Conservation (phyloP, 2,329 filamentous ascomycete genomes). For the Hirsutella thompsonii region DNA sequence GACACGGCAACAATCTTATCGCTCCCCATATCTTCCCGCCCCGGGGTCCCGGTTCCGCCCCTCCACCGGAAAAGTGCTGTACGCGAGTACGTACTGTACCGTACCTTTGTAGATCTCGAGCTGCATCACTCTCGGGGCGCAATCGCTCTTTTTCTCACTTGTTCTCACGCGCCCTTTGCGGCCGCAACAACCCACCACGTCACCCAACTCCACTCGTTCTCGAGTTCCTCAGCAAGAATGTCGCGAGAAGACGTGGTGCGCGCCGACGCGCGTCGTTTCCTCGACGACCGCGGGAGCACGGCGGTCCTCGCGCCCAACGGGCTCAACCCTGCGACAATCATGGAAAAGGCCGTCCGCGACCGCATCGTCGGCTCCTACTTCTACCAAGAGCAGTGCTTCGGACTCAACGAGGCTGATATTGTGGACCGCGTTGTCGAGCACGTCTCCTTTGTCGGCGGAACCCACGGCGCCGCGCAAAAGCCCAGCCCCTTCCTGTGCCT, state of each 20-base stretch:
- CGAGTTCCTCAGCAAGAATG: background rate
- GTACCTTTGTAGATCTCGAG: no score
- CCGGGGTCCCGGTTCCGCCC: no score
- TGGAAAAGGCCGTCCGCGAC: constrained; percentile 92
- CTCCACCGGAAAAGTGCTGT: no score
- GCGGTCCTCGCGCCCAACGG: constrained; percentile 69
- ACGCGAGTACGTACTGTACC: no score
- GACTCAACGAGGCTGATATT: constrained; percentile 70
- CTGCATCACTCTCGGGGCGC: no score
- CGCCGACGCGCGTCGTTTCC: constrained; percentile 69
- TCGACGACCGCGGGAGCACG: constrained; percentile 79
- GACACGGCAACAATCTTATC: constrained; percentile 33
- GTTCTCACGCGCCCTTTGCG: constrained; percentile 4
- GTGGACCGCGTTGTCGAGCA: constrained; percentile 80
- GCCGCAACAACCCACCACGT: background rate
- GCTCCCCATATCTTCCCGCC: background rate
- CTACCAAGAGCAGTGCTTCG: constrained; percentile 98
- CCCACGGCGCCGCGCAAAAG: constrained; percentile 70
- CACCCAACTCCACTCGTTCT: constrained; percentile 2
- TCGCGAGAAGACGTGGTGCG: constrained; percentile 40
- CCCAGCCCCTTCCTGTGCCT: constrained; percentile 90
- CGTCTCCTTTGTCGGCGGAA: constrained; percentile 76
- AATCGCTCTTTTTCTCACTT: background rate
- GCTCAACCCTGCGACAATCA: constrained; percentile 86
- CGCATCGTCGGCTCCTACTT: constrained; percentile 93